Evolutionary conservation across 352 stramenopile genomes (phyloP), one percentile per base, ranked within the genome.

Genomic region (Globisporangium acanthophoron): DNA sequence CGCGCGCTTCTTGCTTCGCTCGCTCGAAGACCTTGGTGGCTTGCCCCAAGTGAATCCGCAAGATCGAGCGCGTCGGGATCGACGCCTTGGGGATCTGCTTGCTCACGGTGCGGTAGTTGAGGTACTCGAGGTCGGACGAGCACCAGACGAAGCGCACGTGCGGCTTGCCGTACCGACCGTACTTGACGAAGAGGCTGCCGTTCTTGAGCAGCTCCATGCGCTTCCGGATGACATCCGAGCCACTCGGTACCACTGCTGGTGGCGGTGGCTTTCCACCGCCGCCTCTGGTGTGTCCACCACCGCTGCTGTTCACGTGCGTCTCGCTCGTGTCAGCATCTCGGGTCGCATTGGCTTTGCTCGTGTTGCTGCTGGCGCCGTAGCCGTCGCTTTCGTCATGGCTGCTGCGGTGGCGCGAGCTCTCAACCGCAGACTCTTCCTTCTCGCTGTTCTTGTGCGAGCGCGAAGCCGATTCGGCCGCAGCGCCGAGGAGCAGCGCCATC

Each of bases 61-160:
- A 43, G 52, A 90, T 80, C 1, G 58, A 69, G 5, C 77, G 75
- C 44, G 75, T 90, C 3, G 80, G 67, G 45, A 88, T 90, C 1
- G 74, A 80, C 1, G 77, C 80, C 53, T 88, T 90, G 7, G 73
- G 67, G 0, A 66, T 43, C 21, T 58, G 56, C 11, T 73, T 78
- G 51, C 78, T 78, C n/a, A 81, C 73, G 13, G 65, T 59, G 33
- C 83, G 83, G 55, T 90, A 92, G 57, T 86, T 78, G 7, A 92
- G 60, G 65, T 88, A 88, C 56, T 90, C 78, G 20, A 92, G 63
- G 58, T 90, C 80, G 8, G 59, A 52, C 13, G 83, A 90, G 51
- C 80, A 90, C 83, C 83, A 92, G 35, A 92, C 78, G 54, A 92
- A 92, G 15, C 83, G 78, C 35, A 88, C 80, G 54, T 92, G 83